Base-by-base conservation (phyloP, 768 basidiomycete species). In the Lactarius hengduanensis region DNA sequence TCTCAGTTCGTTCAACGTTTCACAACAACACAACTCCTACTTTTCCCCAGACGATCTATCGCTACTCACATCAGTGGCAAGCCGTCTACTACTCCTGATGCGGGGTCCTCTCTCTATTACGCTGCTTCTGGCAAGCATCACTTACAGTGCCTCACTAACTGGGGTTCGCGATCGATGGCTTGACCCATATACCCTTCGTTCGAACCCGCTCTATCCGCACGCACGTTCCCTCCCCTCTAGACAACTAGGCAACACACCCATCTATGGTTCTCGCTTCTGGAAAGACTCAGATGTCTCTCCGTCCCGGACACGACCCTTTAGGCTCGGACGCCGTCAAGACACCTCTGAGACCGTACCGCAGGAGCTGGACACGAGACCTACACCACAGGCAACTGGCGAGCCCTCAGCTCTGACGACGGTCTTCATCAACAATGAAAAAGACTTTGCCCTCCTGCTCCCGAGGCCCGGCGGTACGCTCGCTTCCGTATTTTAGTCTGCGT, bases 371-470 rank as follows among this genome's bases (percentile, higher is more conserved):
- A 58, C 67, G 5, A 58, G 71, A 8, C 81, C 80, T 0, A 81
- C 80, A 2, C 80, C 80, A 3, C 73, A 75, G 55, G 79, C 80
- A 3, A 81, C 80, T 1, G 79, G 78, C 1, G 63, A 68, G 0
- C 63, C 77, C 1, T 77, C 76, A 0, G 8, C 68, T 7, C 66
- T 71, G 30, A 80, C 78, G 6, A 81, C 79, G 0, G 76, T 81
- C 32, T 77, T 78, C 65, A 76, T 76, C 61, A 66, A 40, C 5
- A 71, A 66, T 40, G 70, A 59, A 20, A 68, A 71, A 9, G 66
- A 73, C 38, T 81, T 81, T 43, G 77, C 77, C 2, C 66, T 81
- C 53, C 69, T 80, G 34, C 64, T 80, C 15, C 80, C 79, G 30
- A 70, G 22, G 2, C 15, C 73, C 0, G 77, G 76, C 22, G 80